Evolutionary conservation across 371 early-diverging fungal species (phyloP), one percentile per base, ranked within the genome.

Genomic region (Coemansia sp.): DNA sequence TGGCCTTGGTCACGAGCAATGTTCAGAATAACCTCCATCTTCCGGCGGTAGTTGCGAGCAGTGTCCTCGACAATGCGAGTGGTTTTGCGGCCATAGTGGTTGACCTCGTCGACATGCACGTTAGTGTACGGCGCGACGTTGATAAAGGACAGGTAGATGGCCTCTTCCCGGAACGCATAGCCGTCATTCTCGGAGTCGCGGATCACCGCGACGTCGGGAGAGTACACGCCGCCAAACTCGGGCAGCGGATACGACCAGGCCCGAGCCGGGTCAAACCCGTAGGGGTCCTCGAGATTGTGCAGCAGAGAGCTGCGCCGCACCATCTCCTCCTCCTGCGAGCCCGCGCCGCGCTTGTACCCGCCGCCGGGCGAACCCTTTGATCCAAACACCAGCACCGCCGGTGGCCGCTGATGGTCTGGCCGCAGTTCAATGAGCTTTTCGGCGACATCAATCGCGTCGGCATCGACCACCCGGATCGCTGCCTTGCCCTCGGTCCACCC

Each of bases 241-340:
- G 77, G 66, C 39, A 82, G 64, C 48, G 82, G 82, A 42, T 82
- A 82, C 47, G 66, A 60, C 78, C 80, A 80, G 13, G 53, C 61
- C 31, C 80, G 76, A 50, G 68, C 72, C 3, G 77, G 74, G 31
- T 76, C 77, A 11, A 76, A 51, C 35, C 66, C 71, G 48, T 76
- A 81, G 38, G 82, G 81, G 51, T 82, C 82, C 36, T 81, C 80
- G 42, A 82, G 76, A 57, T 81, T 81, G 64, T 77, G 67, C 66
- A 68, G 45, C 55, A 77, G 66, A 42, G 75, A 77, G 38, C 69
- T 77, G 31, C 82, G 72, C n/a, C 82, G 72, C 43, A 78, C 80
- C 5, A 82, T 51, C 41, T 79, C 76, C 63, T 82, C 82, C 55
- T 82, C 82, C 54, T 73, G 79, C 42, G 77, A 61, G 30, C 77